Conservation (phyloP, 2,329 filamentous ascomycete genomes). For the Elsinoe ampelina region DNA sequence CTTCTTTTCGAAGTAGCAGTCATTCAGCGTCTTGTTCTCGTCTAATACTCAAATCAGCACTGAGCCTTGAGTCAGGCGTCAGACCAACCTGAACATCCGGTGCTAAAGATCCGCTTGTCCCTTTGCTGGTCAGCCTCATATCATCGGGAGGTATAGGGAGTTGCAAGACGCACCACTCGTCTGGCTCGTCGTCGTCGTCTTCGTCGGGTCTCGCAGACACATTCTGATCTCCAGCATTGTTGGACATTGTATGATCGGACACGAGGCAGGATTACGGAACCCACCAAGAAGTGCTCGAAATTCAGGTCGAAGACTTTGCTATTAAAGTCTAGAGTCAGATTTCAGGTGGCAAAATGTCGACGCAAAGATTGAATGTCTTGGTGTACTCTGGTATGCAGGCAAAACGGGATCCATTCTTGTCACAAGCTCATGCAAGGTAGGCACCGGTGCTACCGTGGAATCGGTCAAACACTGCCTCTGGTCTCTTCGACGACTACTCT, state of each 20-base stretch:
- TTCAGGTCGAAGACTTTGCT: not conserved
- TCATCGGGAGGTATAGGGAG: not conserved
- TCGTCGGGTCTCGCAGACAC: constrained; percentile 26
- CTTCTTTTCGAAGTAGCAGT: constrained; percentile 93
- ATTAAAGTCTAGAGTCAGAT: constrained; percentile 6
- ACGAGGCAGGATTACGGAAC: not conserved
- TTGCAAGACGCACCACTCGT: constrained; percentile 67
- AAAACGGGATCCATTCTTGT: not conserved
- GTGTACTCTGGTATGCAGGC: constrained; percentile 68
- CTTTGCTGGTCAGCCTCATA: constrained; percentile 39
- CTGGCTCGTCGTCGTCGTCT: constrained; percentile 81
- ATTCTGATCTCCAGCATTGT: constrained; percentile 21
- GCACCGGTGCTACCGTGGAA: constrained; percentile 74
- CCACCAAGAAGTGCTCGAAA: not conserved
- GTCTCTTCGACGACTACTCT: constrained; percentile 74
- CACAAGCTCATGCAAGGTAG: constrained; percentile 34
- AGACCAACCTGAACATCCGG: constrained; percentile 71
- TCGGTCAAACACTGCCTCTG: constrained; percentile 85
- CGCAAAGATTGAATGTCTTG: constrained; percentile 74
- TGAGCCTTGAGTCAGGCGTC: constrained; percentile 2
- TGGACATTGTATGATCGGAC: constrained; percentile 21
- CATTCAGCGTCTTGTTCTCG: constrained; percentile 82
- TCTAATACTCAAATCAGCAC: constrained; percentile 42
- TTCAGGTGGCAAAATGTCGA: constrained; percentile 43
- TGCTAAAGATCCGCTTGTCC: constrained; percentile 97